Percentiles rank a stretch among this genome's conserved stretches.
phyloP scores from a whole-genome alignment of 2,329 filamentous ascomycete genomes.

The Cladophialophora immunda region DNA sequence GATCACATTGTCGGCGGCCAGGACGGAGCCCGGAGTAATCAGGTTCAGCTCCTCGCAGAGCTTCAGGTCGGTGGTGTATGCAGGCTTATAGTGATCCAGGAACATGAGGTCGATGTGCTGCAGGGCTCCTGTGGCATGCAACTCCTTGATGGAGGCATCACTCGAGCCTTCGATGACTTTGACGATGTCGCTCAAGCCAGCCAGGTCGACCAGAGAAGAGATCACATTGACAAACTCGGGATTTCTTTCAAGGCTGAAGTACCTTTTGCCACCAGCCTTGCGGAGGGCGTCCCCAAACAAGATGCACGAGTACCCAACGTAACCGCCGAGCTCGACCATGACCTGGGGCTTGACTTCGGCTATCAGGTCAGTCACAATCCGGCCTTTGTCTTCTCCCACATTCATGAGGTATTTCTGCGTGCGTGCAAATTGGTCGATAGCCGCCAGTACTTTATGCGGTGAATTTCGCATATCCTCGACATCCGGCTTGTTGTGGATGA shows the following conservation, averaged over 20 bases:
- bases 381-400: conserved; percentile 77
- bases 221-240: conserved; percentile 78
- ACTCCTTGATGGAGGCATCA: conserved; percentile 68
- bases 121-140: conserved; percentile 64
- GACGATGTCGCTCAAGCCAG: conserved; percentile 75
- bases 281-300: conserved; percentile 74
- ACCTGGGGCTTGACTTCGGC: conserved; percentile 69
- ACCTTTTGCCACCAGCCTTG: conserved; percentile 69
- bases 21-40: conserved; percentile 62
- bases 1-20: conserved; percentile 50
- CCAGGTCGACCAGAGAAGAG: conserved; percentile 73
- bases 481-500: conserved; percentile 69
- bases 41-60: conserved; percentile 76
- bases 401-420: conserved; percentile 81
- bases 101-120: conserved; percentile 75
- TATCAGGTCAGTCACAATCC: conserved; percentile 74
- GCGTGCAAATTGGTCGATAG: conserved; percentile 74
- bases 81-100: conserved; percentile 81
- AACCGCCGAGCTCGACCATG: conserved; percentile 83
- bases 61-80: conserved; percentile 78
- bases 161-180: conserved; percentile 75
- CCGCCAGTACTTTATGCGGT: conserved; percentile 69
- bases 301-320: conserved; percentile 82
- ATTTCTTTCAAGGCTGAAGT: conserved; percentile 77
- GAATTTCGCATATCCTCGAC: conserved; percentile 70